Percentiles rank a stretch among this genome's conserved stretches.
phyloP scores from a whole-genome alignment of 2,329 filamentous ascomycete genomes.

The Claviceps pazoutovae region DNA sequence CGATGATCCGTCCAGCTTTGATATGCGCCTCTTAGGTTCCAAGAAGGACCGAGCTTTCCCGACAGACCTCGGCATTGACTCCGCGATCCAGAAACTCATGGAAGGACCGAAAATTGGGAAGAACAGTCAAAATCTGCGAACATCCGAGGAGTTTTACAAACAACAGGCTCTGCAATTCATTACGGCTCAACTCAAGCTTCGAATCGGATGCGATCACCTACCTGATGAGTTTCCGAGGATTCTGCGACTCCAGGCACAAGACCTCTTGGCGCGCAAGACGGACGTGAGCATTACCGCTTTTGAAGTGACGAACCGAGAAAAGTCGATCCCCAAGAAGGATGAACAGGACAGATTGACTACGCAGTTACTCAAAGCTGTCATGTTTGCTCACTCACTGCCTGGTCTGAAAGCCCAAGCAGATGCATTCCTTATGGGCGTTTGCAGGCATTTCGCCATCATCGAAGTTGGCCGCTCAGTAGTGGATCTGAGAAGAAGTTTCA shows the following conservation, averaged over 20 bases:
- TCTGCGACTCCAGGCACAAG: constrained; percentile 78
- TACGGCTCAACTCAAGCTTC: constrained; percentile 76
- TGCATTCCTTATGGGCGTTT: constrained; percentile 64
- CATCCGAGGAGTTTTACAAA: constrained; percentile 74
- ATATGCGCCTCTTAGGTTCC: constrained; percentile 78
- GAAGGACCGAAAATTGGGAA: constrained; percentile 56
- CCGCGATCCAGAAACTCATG: constrained; percentile 76
- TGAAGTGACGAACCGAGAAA: constrained; percentile 61
- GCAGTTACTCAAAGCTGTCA: constrained; percentile 76
- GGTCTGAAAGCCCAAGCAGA: constrained; percentile 67
- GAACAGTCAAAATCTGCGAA: constrained; percentile 35
- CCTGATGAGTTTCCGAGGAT: constrained; percentile 80
- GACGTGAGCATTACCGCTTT: constrained; percentile 58
- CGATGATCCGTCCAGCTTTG: constrained; percentile 78
- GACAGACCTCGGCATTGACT: constrained; percentile 70
- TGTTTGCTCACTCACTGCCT: constrained; percentile 71
- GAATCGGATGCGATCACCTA: constrained; percentile 74
- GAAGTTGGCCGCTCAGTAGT: constrained; percentile 80
- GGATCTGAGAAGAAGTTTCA: constrained; percentile 60
- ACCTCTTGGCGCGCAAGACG: constrained; percentile 59
- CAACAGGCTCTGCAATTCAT: constrained; percentile 82
- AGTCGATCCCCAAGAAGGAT: constrained; percentile 76
- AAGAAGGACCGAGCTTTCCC: constrained; percentile 83
- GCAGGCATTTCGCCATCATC: constrained; percentile 78
- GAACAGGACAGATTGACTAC: constrained; percentile 71